These are phyloP conservation scores for Rhododendron williamsianum DNA, from an alignment of 148 eudicot species.

Conservation along the genomic window DNA sequence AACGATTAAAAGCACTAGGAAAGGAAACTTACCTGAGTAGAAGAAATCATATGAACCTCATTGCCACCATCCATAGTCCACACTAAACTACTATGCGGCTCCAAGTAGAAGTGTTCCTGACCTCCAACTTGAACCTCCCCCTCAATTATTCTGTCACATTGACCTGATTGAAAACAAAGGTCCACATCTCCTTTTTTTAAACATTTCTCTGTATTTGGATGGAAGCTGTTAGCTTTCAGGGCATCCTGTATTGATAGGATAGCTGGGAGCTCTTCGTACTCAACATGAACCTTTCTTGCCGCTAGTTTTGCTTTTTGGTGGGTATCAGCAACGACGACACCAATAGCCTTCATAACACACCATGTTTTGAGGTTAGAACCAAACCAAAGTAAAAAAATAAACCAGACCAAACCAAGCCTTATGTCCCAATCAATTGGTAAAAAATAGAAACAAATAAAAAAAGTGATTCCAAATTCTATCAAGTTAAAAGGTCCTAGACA, in stretches of 20 bases:
- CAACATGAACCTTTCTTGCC: slow-evolving; percentile 65
- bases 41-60: slow-evolving; percentile 98
- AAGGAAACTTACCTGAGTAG: slow-evolving; percentile 73
- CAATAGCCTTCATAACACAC: slow-evolving; percentile 55
- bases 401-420: too few species aligned
- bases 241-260: slow-evolving; percentile 85
- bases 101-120: slow-evolving; percentile 96
- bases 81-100: slow-evolving; percentile 68
- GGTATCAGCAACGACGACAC: slow-evolving; percentile 93
- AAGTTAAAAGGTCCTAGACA: neutral
- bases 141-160: slow-evolving; percentile 88
- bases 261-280: slow-evolving; percentile 88
- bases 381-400: neutral
- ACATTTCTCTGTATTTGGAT: slow-evolving; percentile 64
- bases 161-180: slow-evolving; percentile 63
- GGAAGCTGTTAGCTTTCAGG: slow-evolving; percentile 52
- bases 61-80: slow-evolving; percentile 93
- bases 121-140: slow-evolving; percentile 92
- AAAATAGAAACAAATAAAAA: neutral
- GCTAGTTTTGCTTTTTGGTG: slow-evolving; percentile 91
- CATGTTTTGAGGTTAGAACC: neutral
- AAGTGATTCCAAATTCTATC: neutral
- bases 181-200: slow-evolving; percentile 76
- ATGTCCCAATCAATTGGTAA: too few species aligned
- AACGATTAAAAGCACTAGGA: neutral